These are phyloP conservation scores for Debaryomyces tyrocola DNA, from an alignment of 805 yeast genomes.

Conservation along the genomic window DNA sequence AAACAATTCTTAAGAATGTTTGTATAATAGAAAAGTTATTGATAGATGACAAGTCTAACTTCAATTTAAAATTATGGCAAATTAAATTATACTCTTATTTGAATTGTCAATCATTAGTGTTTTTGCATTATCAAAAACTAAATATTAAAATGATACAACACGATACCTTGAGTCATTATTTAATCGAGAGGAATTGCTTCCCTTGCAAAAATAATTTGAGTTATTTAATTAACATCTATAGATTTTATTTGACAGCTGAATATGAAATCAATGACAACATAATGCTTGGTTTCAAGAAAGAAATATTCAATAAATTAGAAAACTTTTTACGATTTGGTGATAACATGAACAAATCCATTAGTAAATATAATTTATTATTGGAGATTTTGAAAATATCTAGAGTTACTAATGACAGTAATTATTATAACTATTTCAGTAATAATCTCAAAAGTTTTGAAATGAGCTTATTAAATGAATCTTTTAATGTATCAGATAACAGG, in stretches of 20 bases:
- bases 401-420: constrained; percentile 30
- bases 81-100: constrained; percentile 59
- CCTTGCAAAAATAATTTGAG: constrained; percentile 45
- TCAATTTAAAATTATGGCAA: constrained; percentile 70
- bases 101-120: constrained; percentile 54
- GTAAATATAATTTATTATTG: constrained; percentile 37
- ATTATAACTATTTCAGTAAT: constrained; percentile 25
- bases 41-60: constrained; percentile 65
- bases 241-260: constrained; percentile 56
- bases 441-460: constrained; percentile 12
- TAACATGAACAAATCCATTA: constrained; percentile 51
- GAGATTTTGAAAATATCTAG: constrained; percentile 34
- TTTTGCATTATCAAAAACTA: constrained; percentile 50
- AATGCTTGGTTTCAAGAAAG: constrained; percentile 54
- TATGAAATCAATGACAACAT: constrained; percentile 51
- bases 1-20: constrained; percentile 37
- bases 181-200: constrained; percentile 36
- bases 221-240: constrained; percentile 31
- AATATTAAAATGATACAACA: constrained; percentile 74
- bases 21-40: constrained; percentile 59
- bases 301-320: constrained; percentile 63
- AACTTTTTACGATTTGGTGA: constrained; percentile 64
- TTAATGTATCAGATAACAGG: constrained; percentile 51
- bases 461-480: constrained; percentile 1
- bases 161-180: constrained; percentile 61